These are phyloP conservation scores for Hibiscus trionum DNA, from an alignment of 345 rosid genomes.

Conservation along the genomic window DNA sequence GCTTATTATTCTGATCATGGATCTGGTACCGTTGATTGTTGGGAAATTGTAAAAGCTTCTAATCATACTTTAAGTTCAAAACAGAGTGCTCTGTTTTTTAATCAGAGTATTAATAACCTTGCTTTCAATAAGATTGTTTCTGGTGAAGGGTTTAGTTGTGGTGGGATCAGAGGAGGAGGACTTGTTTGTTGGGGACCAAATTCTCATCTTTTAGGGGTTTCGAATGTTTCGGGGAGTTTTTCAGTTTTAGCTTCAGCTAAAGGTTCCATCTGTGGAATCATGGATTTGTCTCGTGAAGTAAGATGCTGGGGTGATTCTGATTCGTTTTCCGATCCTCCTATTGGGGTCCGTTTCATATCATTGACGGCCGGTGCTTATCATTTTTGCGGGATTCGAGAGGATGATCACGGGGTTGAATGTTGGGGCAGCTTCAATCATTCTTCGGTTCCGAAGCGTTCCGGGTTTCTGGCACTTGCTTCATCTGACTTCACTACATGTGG, in stretches of 20 bases:
- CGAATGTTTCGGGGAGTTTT: constrained; percentile 31
- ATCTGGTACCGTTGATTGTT: constrained; percentile 68
- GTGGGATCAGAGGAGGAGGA: constrained; percentile 66
- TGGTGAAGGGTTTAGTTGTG: constrained; percentile 90
- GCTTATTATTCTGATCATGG: constrained; percentile 63
- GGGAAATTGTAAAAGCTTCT: constrained; percentile 42
- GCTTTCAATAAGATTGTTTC: constrained; percentile 53
- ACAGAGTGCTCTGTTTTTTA: constrained; percentile 29
- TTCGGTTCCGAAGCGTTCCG: constrained; percentile 55
- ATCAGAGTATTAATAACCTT: constrained; percentile 37
- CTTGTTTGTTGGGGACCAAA: constrained; percentile 77
- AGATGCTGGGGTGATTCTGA: constrained; percentile 61
- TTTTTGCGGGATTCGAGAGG: constrained; percentile 78
- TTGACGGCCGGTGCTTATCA: constrained; percentile 66
- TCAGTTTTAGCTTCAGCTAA: constrained; percentile 49
- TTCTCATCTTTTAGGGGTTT: constrained; percentile 34
- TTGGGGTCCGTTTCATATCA: constrained; percentile 36
- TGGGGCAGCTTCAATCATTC: constrained; percentile 73
- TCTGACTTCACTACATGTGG: constrained; percentile 75
- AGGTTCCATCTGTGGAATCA: constrained; percentile 50
- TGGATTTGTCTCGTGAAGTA: constrained; percentile 37
- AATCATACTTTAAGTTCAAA: constrained; percentile 32
- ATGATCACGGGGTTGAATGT: constrained; percentile 72
- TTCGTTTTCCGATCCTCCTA: constrained; percentile 28
- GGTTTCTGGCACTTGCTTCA: constrained; percentile 78